Evolutionary conservation across 805 yeast genomes (phyloP), one percentile per base, ranked within the genome.

Genomic region (Starmerella bombi): DNA sequence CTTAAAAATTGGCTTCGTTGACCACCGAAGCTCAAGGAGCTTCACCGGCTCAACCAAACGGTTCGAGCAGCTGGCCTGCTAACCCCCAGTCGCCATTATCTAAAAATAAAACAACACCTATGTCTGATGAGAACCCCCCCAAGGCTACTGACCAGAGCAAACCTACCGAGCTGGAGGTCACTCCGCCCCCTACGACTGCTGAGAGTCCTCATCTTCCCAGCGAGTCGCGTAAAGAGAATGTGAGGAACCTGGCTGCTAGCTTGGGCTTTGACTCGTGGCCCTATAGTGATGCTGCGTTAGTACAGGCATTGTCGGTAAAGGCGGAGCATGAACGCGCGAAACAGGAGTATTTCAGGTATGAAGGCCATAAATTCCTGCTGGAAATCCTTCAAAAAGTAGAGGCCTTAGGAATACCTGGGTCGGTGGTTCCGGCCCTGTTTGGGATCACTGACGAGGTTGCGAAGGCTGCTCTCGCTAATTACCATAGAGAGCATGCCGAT

Each of bases 251-350:
- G 17, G 34, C 54, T 4, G 23, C 43, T 7, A 54, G 77, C 8
- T 59, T 79, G 28, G 85, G 84, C 1, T 62, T 72, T 12, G 53
- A 64, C 6, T 57, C 61, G 27, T 74, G 79, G 71, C 74, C 75
- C 0, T 68, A 63, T 51, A 62, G 77, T 6, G 80, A 78, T 40
- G 64, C 66, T 7, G 69, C 84, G 3, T 65, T 77, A 22, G 57
- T 65, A 20, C 73, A 71, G 47, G 76, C 84, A 0, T 59, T 83
- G 28, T 66, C 67, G 25, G 66, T 79, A 23, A 67, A 75, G 38
- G 58, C 73, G 3, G 85, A 83, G 55, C 88, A 80, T 54, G 95
- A 86, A 56, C 67, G 70, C 33, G 79, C 95, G 1, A 79, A 78
- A 49, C 94, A 85, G 57, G 91, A 80, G 49, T 77, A 66, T 50